phyloP scores from a whole-genome alignment of 257 asterid genomes.

The Solanum sejunctum region DNA sequence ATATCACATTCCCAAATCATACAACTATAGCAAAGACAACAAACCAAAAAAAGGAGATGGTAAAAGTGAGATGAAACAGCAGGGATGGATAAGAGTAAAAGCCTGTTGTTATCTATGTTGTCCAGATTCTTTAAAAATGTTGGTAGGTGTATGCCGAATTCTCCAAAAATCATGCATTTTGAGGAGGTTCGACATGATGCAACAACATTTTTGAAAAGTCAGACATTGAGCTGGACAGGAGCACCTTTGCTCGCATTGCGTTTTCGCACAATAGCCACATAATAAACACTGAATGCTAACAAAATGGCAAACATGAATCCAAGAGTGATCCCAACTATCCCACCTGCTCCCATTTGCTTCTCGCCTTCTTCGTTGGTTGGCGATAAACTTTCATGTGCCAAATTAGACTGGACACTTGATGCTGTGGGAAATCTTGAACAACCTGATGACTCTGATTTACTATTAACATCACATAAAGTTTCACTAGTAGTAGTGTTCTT shows the following conservation, averaged over 20 bases:
- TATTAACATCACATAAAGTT: not conserved
- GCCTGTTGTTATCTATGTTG: not conserved
- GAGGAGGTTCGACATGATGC: not conserved
- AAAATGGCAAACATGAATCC: constrained; percentile 12
- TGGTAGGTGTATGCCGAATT: not conserved
- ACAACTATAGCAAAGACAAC: not conserved
- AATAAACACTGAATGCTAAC: constrained; percentile 17
- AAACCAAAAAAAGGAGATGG: not conserved
- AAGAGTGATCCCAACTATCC: constrained; percentile 14
- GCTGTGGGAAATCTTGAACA: constrained; percentile 26
- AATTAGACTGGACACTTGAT: constrained; percentile 23
- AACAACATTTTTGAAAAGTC: not conserved
- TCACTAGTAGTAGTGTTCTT: not conserved
- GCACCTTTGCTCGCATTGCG: constrained; percentile 1
- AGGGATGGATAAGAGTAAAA: not conserved
- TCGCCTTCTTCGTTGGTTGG: not conserved
- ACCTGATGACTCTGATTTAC: not conserved
- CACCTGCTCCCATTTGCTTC: constrained; percentile 7
- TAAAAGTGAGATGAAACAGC: not conserved
- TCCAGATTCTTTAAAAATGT: not conserved
- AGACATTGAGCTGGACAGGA: constrained; percentile 13
- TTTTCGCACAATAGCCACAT: constrained; percentile 3
- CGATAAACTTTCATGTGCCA: constrained; percentile 17
- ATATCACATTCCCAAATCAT: not conserved
- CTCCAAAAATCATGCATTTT: not conserved